Conservation (phyloP, 208 protist genomes). For the Histomonas meleagridis region DNA sequence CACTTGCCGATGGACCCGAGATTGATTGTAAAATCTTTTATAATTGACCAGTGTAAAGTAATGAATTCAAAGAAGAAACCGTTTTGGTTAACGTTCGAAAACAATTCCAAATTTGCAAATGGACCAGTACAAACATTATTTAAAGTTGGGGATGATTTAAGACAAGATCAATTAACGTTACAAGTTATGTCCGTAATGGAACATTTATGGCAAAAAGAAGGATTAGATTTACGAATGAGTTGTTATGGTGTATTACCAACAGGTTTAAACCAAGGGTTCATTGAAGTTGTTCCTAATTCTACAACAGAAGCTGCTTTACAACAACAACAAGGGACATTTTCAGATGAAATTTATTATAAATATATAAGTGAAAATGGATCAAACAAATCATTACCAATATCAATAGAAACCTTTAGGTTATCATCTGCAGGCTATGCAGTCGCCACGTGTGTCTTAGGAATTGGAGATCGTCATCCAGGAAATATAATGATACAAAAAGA, state of each 20-base stretch:
- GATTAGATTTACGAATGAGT: slow-evolving; percentile 48
- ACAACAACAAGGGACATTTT: slow-evolving; percentile 40
- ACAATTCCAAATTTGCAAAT: slow-evolving; percentile 58
- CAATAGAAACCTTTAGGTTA: slow-evolving; percentile 50
- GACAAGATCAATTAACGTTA: slow-evolving; percentile 58
- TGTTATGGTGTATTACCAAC: slow-evolving; percentile 46
- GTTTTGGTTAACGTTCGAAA: slow-evolving; percentile 71
- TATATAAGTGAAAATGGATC: no score
- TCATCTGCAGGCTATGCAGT: slow-evolving; percentile 60
- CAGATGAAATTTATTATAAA: no score
- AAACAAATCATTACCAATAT: neutral
- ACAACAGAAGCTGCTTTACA: slow-evolving; percentile 49
- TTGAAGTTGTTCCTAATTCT: slow-evolving; percentile 57
- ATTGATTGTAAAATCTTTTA: slow-evolving; percentile 43
- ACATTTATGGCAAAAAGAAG: slow-evolving; percentile 48
- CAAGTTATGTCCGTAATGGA: slow-evolving; percentile 55
- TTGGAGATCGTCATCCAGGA: slow-evolving; percentile 59
- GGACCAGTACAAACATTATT: slow-evolving; percentile 45
- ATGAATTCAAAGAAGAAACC: slow-evolving; percentile 76
- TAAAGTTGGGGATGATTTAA: slow-evolving; percentile 58
- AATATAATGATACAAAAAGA: slow-evolving; percentile 54
- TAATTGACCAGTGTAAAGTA: slow-evolving; percentile 68
- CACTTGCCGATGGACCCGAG: slow-evolving; percentile 41
- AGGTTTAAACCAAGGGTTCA: slow-evolving; percentile 52
- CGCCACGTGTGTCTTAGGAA: slow-evolving; percentile 59